A percentile compares a stretch with the other conserved stretches of the same genome.
Conservation (phyloP, 2,329 filamentous ascomycete genomes). For the Colletotrichum acutatum region DNA sequence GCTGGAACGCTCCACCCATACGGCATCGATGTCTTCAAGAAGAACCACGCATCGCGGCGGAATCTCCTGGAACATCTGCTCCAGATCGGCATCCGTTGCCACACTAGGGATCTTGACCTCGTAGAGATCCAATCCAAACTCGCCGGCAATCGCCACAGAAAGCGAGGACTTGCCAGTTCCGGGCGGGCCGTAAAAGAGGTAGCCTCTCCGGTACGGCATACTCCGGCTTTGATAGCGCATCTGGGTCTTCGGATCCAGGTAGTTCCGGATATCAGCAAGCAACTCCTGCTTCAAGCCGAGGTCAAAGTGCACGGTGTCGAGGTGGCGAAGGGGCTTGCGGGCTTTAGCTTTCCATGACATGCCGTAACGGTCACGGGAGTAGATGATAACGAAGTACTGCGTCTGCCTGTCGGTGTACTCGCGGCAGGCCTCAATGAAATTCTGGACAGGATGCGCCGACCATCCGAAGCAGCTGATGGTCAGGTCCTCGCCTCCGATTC, state of each 20-base stretch:
- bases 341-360: constrained; percentile 60
- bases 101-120: constrained; percentile 61
- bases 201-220: constrained; percentile 58
- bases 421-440: constrained; percentile 57
- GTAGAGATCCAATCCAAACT: constrained; percentile 63
- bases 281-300: constrained; percentile 57
- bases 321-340: constrained; percentile 58
- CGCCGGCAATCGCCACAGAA: constrained; percentile 62
- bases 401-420: constrained; percentile 59
- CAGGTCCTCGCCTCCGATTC: constrained; percentile 57
- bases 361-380: constrained; percentile 57
- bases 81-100: constrained; percentile 59
- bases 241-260: constrained; percentile 58
- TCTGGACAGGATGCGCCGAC: constrained; percentile 60
- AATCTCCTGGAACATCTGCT: constrained; percentile 63
- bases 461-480: constrained; percentile 62
- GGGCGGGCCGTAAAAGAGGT: constrained; percentile 72
- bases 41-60: constrained; percentile 64
- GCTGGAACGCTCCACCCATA: constrained; percentile 43
- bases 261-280: constrained; percentile 62
- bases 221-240: constrained; percentile 72
- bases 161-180: constrained; percentile 70
- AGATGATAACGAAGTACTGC: constrained; percentile 62
- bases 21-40: constrained; percentile 65
- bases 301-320: constrained; percentile 64